Base-by-base conservation (phyloP, 2,329 filamentous ascomycete species). In the Alternaria metachromatica region DNA sequence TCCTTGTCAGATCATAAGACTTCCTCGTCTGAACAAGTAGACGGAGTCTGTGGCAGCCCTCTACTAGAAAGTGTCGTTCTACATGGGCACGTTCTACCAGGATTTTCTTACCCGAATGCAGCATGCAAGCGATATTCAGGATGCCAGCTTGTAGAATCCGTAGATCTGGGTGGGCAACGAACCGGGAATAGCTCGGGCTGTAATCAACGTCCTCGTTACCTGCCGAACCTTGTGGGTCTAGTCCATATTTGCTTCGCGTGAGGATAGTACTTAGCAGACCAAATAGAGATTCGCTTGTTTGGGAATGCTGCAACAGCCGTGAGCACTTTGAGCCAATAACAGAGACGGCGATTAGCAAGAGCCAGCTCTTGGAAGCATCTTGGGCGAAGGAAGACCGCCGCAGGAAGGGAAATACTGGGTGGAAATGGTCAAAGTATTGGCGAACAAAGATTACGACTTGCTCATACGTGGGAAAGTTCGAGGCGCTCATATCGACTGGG, bases 341-440 rank as follows among this genome's bases (percentile, higher is more conserved):
- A 9, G 67, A 69, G n/a, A 78, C 63, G 8, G 74, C 74, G 18
- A 78, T 60, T 15, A 72, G 60, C 10, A 76, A 64, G 10, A 74
- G 56, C 62, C 67, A 71, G 12, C 71, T 46, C 20, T 25, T 28
- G 37, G 8, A 64, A 30, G 21, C 55, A 26, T 41, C 60, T 41
- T 55, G 46, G 37, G 26, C 30, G 46, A 76, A 68, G 5, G 64
- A 70, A 1, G 65, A 65, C 26, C 46, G 57, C 48, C 78, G 75
- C 9, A 78, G 53, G 45, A 78, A 73, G 4, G 77, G 76, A 15
- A 79, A 66, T 12, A 68, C 64, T 21, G 71, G 68, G 50, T 74
- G 69, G 41, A 78, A 78, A 37, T 66, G 60, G 8, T 73, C 70
- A 45, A 75, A 69, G 58, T 76, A 78, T 2, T 74, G 61, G 18